phyloP scores from a whole-genome alignment of 208 protist species.

The Trypanosoma boissoni region DNA sequence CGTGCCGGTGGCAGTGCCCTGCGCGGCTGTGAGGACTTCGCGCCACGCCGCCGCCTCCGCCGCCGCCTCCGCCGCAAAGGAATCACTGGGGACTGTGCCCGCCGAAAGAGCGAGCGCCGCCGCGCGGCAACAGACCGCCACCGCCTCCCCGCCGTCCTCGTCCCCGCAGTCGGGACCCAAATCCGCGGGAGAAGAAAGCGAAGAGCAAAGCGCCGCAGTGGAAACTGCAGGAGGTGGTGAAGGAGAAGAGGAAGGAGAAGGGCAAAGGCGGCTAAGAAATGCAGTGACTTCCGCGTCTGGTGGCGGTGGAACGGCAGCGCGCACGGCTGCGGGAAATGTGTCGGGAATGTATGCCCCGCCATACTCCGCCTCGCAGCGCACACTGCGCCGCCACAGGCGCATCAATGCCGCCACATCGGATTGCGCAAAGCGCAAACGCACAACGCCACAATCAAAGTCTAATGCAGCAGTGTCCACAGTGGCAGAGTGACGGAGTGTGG shows the following conservation, averaged over 20 bases:
- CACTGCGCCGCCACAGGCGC: slow-evolving; percentile 43
- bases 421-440: slow-evolving; percentile 37
- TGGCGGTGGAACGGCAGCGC: slow-evolving; percentile 9
- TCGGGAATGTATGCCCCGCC: slow-evolving; percentile 32
- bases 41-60: slow-evolving; percentile 17
- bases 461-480: slow-evolving; percentile 1
- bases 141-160: too few relatives aligned
- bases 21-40: slow-evolving; percentile 4
- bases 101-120: too few relatives aligned
- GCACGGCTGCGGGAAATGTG: slow-evolving; percentile 30
- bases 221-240: too few relatives aligned
- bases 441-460: too few relatives aligned
- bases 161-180: too few relatives aligned
- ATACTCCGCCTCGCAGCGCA: slow-evolving; percentile 31
- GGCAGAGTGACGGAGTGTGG: background rate
- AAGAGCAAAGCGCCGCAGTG: too few relatives aligned
- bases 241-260: too few relatives aligned
- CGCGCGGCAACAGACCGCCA: too few relatives aligned
- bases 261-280: too few relatives aligned
- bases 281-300: slow-evolving; percentile 10
- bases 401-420: slow-evolving; percentile 50
- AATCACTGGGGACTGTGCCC: too few relatives aligned
- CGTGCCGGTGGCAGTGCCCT: background rate
- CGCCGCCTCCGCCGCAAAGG: too few relatives aligned
- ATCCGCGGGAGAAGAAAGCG: too few relatives aligned